Base-by-base conservation (phyloP, 2,329 filamentous ascomycete species). In the Aspergillus fijiensis region DNA sequence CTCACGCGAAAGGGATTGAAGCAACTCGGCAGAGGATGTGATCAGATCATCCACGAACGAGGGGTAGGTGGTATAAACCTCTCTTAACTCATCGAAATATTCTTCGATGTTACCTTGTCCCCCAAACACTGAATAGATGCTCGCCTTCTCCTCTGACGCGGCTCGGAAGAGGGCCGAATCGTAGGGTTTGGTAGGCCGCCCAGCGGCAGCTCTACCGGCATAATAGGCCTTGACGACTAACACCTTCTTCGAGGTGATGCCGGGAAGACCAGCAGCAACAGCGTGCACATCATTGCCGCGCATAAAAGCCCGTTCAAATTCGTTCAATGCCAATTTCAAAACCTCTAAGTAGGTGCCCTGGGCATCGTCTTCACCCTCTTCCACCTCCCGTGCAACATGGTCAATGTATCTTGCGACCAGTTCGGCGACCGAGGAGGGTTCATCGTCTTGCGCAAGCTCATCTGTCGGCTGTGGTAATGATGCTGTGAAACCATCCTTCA, bases 81-180 rank as follows among this genome's bases (percentile, higher is more conserved):
- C 90, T 59, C 95, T 88, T 63, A 99, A 85, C 81, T 99, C 95
- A 68, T 99, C 94, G 72, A 99, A 99, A 80, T 99, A 99, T 80
- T 99, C 96, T 79, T 99, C 94, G 65, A 99, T 98, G 78, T 99
- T 99, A 69, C 95, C 95, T 77, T 99, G 95, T 6, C 95, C 95
- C 61, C 95, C 95, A 68, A 98, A 96, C 63, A 99, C 92, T 66
- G 89, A 93, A 81, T 96, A 99, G 61, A 99, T 86, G 69, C 87
- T 89, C 57, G 93, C 93, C 58, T 88, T 87, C 63, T 87, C 89
- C 64, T 97, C 93, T 51, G 90, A 88, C 10, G 92, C 92, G 54
- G 95, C 94, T 67, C 95, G 87, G 73, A 97, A 86, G 51, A 99
- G 85, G 39, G 95, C 96, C 47, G 96, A 98, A 74, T 96, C 91